Percentiles rank a stretch among this genome's conserved stretches.
phyloP scores from a whole-genome alignment of 441 rosid species.

The Aquilaria agallochum region DNA sequence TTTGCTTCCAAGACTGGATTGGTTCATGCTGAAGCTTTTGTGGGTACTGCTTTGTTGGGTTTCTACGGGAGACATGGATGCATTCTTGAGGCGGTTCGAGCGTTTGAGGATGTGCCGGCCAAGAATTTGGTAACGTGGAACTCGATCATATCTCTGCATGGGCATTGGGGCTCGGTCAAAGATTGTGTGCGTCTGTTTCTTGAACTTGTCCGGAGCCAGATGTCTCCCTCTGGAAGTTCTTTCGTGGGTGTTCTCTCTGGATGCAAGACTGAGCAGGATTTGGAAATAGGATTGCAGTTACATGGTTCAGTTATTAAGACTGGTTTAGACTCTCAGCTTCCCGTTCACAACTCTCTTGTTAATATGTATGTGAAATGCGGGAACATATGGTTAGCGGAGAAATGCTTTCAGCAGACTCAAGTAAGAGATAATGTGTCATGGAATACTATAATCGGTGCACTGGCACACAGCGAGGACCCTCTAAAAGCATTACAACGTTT shows the following conservation, averaged over 20 bases:
- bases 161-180: slow-evolving; percentile 36
- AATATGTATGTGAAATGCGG: slow-evolving; percentile 57
- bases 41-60: slow-evolving; percentile 63
- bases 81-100: slow-evolving; percentile 38
- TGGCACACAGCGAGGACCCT: slow-evolving; percentile 39
- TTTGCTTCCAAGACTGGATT: slow-evolving; percentile 57
- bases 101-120: slow-evolving; percentile 59
- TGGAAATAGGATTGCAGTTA: slow-evolving; percentile 44
- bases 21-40: slow-evolving; percentile 52
- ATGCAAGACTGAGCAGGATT: slow-evolving; percentile 34
- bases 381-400: slow-evolving; percentile 33
- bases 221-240: slow-evolving; percentile 46
- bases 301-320: slow-evolving; percentile 55
- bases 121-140: slow-evolving; percentile 79
- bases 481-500: slow-evolving; percentile 42
- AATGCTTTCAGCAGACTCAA: slow-evolving; percentile 34
- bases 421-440: slow-evolving; percentile 59
- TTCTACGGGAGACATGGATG: slow-evolving; percentile 57
- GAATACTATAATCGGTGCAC: slow-evolving; percentile 59
- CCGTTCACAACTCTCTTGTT: slow-evolving; percentile 56
- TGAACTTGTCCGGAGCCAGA: slow-evolving; percentile 36
- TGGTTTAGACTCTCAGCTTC: slow-evolving; percentile 34
- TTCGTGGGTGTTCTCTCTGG: slow-evolving; percentile 58
- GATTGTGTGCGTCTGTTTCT: slow-evolving; percentile 43
- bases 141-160: slow-evolving; percentile 59